Base-by-base conservation (phyloP, 164 flowering plant species). In the Annona cherimola region DNA sequence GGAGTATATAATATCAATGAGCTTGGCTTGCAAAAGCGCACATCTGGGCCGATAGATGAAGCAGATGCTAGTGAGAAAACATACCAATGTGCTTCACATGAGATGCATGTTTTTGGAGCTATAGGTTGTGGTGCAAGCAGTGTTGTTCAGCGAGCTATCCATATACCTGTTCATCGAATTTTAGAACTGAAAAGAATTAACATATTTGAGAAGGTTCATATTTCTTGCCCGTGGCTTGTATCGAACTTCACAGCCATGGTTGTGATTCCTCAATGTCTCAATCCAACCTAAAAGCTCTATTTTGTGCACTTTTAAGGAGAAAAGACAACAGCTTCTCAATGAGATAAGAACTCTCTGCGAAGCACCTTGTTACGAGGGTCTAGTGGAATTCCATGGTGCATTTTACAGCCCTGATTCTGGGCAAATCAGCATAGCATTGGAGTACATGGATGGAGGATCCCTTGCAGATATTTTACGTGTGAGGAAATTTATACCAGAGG, bases 111-210 rank as follows among this genome's bases (percentile, higher is more conserved):
- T 46, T 96, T 93, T 80, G 99, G 99, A 72, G 86, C 99, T 62
- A 93, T 96, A 60, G 99, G 98, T 39, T 88, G 97, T 78, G 99
- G 97, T 66, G 98, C 99, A n/a, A 96, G 98, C 78, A 96, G 99
- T 80, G 88, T 96, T 74, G 98, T 93, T 62, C 99, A 93, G 79
- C 87, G 99, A 86, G 99, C 98, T 73, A 85, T 96, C 64, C 97
- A 96, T 78, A 88, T 91, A 68, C 98, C 99, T 5, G 82, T 76
- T 69, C 97, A 96, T 74, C 83, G 95, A 73, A 90, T 93, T 75
- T 76, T 93, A 42, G 99, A 97, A 57, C 81, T 96, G 78, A 96
- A 96, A 85, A 96, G 89, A 82, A 96, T 96, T 64, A 96, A 92
- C 81, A 90, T 96, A 18, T 96, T 96, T 76, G 98, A 96, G 74